Evolutionary conservation across 2,329 filamentous ascomycete genomes (phyloP).

Genomic region (Nemania serpens): DNA sequence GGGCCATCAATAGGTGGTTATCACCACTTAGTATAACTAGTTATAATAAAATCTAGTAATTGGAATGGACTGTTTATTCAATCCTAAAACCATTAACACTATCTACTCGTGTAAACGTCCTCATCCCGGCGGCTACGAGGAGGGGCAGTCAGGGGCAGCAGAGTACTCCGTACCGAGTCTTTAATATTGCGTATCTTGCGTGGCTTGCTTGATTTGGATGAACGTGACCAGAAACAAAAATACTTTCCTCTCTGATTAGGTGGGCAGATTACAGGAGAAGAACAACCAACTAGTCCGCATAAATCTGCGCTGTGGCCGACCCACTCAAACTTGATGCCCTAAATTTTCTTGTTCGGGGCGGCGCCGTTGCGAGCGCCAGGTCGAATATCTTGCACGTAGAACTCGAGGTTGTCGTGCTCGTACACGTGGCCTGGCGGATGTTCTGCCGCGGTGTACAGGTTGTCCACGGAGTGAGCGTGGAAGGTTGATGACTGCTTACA

Average conservation of each 20-base stretch:
- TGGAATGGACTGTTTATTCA: no score
- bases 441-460: constrained; percentile 78
- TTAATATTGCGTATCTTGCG: constrained; percentile 6
- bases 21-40: no score
- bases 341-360: constrained; percentile 36
- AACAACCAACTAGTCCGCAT: constrained; percentile 21
- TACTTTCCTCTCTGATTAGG: constrained; percentile 4
- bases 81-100: no score
- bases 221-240: constrained; percentile 2
- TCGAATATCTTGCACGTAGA: constrained; percentile 61
- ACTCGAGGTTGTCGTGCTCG: constrained; percentile 68
- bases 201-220: constrained; percentile 8
- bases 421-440: constrained; percentile 71
- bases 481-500: constrained; percentile 82
- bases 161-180: no score
- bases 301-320: constrained; percentile 28
- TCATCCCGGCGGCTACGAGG: no score
- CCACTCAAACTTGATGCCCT: constrained; percentile 37
- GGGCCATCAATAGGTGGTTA: no score
- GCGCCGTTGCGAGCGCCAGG: constrained; percentile 37
- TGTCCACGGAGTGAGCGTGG: constrained; percentile 70
- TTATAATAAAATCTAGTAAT: no score
- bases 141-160: no score
- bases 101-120: no score
- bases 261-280: constrained; percentile 9